Conservation (phyloP, 768 basidiomycete species). For the Pleurotus cornucopiae region DNA sequence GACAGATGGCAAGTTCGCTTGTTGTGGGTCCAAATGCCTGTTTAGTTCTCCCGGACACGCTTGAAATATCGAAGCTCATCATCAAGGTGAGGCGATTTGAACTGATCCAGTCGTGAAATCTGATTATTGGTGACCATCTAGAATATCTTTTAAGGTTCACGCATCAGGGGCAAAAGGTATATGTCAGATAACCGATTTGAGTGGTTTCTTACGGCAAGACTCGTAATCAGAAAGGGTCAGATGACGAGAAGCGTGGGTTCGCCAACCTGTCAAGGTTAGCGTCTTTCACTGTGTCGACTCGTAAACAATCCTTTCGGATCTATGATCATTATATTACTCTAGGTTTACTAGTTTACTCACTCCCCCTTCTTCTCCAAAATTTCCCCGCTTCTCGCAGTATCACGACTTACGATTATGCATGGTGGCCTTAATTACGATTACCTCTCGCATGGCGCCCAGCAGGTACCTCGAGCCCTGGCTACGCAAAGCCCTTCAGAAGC, state of each 20-base stretch:
- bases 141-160: neutral
- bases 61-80: neutral
- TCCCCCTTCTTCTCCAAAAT: neutral
- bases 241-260: conserved; percentile 8
- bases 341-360: neutral
- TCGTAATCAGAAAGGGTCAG: conserved; percentile 8
- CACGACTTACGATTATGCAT: neutral
- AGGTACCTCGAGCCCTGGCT: conserved; percentile 1
- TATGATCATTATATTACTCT: conserved; percentile 7
- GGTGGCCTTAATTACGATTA: neutral
- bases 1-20: too few relatives aligned
- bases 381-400: neutral
- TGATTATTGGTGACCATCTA: too few relatives aligned
- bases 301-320: conserved; percentile 3
- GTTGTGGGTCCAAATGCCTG: neutral
- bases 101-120: too few relatives aligned
- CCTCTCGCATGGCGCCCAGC: conserved; percentile 1
- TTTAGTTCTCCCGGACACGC: conserved; percentile 1
- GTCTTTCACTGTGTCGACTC: neutral
- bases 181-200: conserved; percentile 9
- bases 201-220: conserved; percentile 4
- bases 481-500: conserved; percentile 1
- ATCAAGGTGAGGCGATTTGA: too few relatives aligned
- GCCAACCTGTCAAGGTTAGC: conserved; percentile 7
- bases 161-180: neutral